Conservation (phyloP, 2,329 filamentous ascomycete species). For the Exophiala bonariae region DNA sequence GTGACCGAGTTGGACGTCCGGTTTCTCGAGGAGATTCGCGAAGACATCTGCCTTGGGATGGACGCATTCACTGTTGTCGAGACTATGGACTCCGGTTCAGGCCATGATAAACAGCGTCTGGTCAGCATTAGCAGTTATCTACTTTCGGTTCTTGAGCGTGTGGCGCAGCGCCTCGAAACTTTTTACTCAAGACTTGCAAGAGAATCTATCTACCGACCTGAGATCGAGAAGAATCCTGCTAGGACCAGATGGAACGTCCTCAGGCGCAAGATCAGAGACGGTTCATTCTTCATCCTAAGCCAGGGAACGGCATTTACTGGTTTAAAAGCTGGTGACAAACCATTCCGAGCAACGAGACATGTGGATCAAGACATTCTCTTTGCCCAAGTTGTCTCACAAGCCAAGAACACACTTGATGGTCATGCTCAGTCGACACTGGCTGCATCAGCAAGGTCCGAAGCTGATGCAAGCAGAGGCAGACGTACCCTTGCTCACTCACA, state of each 20-base stretch:
- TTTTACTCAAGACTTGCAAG: conserved; percentile 55
- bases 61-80: conserved; percentile 54
- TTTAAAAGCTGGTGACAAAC: neutral
- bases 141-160: conserved; percentile 54
- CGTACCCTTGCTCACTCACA: conserved; percentile 10
- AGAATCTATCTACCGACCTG: conserved; percentile 52
- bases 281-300: conserved; percentile 46
- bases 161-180: conserved; percentile 52
- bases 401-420: conserved; percentile 10
- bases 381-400: conserved; percentile 16
- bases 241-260: conserved; percentile 55
- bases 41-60: conserved; percentile 43
- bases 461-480: neutral
- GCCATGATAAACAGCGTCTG: conserved; percentile 42
- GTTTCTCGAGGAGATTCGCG: conserved; percentile 16
- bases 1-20: conserved; percentile 18
- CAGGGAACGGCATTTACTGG: conserved; percentile 9
- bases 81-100: conserved; percentile 40
- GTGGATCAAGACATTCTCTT: conserved; percentile 15
- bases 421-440: neutral
- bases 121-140: conserved; percentile 44
- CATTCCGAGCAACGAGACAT: conserved; percentile 12
- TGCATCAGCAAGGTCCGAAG: neutral
- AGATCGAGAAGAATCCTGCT: conserved; percentile 55
- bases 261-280: conserved; percentile 49